Evolutionary conservation across 176 grass and related monocot genomes (phyloP).

Genomic region (Cymbopogon citratus): DNA sequence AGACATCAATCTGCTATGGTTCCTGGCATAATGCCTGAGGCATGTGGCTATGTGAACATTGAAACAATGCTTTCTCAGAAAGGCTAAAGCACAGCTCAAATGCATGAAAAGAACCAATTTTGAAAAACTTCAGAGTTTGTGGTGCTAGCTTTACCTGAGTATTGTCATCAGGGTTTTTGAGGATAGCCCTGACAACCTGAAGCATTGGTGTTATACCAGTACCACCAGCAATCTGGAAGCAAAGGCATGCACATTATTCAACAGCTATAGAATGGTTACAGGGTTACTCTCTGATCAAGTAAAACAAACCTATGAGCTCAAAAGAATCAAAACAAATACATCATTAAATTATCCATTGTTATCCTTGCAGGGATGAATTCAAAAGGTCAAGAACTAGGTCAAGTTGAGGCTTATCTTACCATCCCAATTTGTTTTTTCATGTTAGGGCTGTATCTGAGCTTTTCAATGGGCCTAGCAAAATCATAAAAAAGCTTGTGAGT

Average conservation of each 20-base stretch:
- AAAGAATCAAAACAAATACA: not conserved
- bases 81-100: not conserved
- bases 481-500: constrained; percentile 28
- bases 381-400: not conserved
- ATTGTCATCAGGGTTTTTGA: constrained; percentile 94
- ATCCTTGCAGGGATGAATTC: not conserved
- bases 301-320: not conserved
- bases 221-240: constrained; percentile 77
- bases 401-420: constrained; percentile 46
- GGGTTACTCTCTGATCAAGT: not conserved
- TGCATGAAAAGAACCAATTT: not conserved
- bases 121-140: not conserved
- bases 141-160: constrained; percentile 59
- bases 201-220: constrained; percentile 96
- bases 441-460: constrained; percentile 95
- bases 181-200: constrained; percentile 89
- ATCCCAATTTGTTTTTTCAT: constrained; percentile 99
- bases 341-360: not conserved
- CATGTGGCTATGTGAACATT: not conserved
- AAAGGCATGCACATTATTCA: constrained; percentile 19
- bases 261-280: not conserved
- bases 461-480: constrained; percentile 83
- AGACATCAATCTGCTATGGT: not conserved
- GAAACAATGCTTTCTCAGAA: constrained; percentile 14
- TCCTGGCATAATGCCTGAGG: not conserved